Base-by-base conservation (phyloP, 306 rosid species). In the Aeschynomene evenia region DNA sequence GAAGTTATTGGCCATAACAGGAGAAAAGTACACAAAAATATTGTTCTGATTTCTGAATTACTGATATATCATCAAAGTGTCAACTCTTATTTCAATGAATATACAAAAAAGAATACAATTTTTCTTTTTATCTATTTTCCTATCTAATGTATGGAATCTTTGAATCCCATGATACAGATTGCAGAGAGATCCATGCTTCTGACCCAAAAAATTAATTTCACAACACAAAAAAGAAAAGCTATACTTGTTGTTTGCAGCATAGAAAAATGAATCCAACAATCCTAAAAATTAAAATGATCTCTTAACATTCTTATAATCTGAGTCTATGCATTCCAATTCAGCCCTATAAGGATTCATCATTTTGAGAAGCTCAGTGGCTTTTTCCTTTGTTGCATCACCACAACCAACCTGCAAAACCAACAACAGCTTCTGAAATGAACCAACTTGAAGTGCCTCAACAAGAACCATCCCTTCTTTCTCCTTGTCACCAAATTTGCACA, bases 361-460 rank as follows among this genome's bases (percentile, higher is more conserved):
- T 50, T 89, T 89, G 56, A 90, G 80, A 80, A 87, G 85, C 51
- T 87, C 89, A 15, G 86, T 87, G 4, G 80, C 81, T 75, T 84
- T 90, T 36, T 82, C 91, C 56, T 87, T 90, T 2, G 83, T 80
- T 50, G 79, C 83, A 26, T 83, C 86, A 0, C 84, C 82, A 69
- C 89, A 83, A 48, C 89, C 85, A 49, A 90, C 83, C 57, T 90
- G 96, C 39, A 90, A 76, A 4, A 85, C 82, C 70, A 90, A 14
- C 79, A 90, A 60, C 3, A 90, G 80, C 74, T 90, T 90, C 78
- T 90, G 94, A 74, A 90, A 90, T 0, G 88, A 87, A 22, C 96
- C 96, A 58, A 82, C 91, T 80, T 87, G 89, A 79, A 90, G 85
- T 22, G 89, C 89, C 63, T 87, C 96, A 36, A 84, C 70, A 22